Evolutionary conservation across 345 rosid species (phyloP).

Genomic region (Sonneratia alba): DNA sequence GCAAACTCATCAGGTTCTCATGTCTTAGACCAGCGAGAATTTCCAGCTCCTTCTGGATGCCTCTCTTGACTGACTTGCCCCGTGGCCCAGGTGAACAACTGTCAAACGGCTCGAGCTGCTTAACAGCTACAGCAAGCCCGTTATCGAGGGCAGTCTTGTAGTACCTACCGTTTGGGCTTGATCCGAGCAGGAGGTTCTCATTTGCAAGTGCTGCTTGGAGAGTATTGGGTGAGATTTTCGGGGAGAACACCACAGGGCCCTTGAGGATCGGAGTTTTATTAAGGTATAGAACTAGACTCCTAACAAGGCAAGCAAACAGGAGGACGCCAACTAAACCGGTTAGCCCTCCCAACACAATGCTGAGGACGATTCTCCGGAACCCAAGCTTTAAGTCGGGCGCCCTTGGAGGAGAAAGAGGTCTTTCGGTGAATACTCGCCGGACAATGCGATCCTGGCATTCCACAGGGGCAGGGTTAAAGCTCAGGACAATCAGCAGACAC

Average conservation of each 20-base stretch:
- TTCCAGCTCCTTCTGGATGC: constrained; percentile 74
- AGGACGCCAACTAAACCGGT: constrained; percentile 52
- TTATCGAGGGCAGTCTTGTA: constrained; percentile 66
- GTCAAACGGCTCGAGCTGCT: constrained; percentile 59
- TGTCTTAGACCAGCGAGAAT: constrained; percentile 69
- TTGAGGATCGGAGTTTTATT: constrained; percentile 74
- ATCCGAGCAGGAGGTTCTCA: constrained; percentile 61
- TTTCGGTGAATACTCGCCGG: constrained; percentile 34
- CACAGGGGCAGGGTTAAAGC: constrained; percentile 21
- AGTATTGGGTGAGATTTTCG: constrained; percentile 53
- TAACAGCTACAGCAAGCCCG: constrained; percentile 61
- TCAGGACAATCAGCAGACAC: constrained; percentile 29
- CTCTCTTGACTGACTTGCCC: constrained; percentile 57
- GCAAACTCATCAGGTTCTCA: constrained; percentile 73
- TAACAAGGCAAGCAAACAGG: constrained; percentile 45
- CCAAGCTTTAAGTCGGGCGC: constrained; percentile 34
- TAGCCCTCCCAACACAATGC: constrained; percentile 46
- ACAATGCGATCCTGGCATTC: constrained; percentile 44
- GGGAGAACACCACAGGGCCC: constrained; percentile 89
- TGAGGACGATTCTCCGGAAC: constrained; percentile 42
- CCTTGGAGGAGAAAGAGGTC: constrained; percentile 26
- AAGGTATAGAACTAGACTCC: constrained; percentile 47
- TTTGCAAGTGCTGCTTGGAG: constrained; percentile 62
- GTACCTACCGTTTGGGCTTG: constrained; percentile 71
- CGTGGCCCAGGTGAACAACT: constrained; percentile 36